Evolutionary conservation across 2,329 filamentous ascomycete species (phyloP).

Genomic region (Cladosporium sp.): DNA sequence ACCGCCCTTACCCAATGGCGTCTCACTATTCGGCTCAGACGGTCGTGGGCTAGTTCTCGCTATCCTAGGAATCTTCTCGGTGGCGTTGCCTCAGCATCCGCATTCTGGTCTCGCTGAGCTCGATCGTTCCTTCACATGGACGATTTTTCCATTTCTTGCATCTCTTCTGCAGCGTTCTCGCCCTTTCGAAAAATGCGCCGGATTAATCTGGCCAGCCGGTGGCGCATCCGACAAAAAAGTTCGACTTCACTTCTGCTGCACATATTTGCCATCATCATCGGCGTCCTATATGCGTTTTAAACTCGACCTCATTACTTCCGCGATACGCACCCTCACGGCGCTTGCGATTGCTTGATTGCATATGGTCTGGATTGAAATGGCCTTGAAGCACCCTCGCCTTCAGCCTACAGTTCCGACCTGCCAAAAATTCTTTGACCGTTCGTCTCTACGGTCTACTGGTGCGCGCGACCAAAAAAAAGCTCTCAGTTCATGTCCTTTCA

Average conservation of each 20-base stretch:
- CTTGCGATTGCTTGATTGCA: constrained; percentile 9
- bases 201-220: not conserved
- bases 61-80: not conserved
- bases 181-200: constrained; percentile 2
- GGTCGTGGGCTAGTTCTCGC: constrained; percentile 36
- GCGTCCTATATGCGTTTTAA: constrained; percentile 14
- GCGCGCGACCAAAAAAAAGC: constrained; percentile 16
- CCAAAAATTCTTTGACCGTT: not conserved
- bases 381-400: not conserved
- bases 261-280: constrained; percentile 12
- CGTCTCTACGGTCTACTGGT: not conserved
- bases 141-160: not conserved
- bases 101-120: not conserved
- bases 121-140: not conserved
- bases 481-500: not conserved
- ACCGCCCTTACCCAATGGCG: constrained; percentile 36
- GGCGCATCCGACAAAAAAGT: constrained; percentile 1
- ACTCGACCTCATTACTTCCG: not conserved
- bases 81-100: not conserved
- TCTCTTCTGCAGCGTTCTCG: constrained; percentile 14
- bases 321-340: constrained; percentile 7
- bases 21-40: constrained; percentile 37
- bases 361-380: not conserved
- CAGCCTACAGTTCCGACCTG: not conserved
- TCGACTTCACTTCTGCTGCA: constrained; percentile 16